phyloP scores from a whole-genome alignment of 768 basidiomycete species.

The Termitomyces titanicus region DNA sequence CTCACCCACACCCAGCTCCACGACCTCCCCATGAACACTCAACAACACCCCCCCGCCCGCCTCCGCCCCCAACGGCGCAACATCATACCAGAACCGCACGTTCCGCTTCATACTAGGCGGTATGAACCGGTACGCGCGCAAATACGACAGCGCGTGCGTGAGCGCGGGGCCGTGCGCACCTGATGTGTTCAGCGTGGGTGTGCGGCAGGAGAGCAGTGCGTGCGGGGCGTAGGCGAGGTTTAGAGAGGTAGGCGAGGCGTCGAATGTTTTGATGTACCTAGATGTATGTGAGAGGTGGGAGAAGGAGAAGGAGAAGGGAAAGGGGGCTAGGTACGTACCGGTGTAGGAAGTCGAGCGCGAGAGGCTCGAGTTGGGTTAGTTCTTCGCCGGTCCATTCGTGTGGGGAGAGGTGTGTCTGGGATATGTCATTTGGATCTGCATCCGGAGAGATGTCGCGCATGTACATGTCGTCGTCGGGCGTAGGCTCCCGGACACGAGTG shows the following conservation, averaged over 20 bases:
- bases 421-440: too few species aligned
- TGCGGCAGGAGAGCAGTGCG: slow-evolving; percentile 23
- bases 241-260: slow-evolving; percentile 21
- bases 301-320: background rate
- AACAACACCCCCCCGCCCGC: slow-evolving; percentile 20
- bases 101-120: background rate
- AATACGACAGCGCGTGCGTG: background rate
- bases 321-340: too few species aligned
- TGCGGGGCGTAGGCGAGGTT: slow-evolving; percentile 23
- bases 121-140: slow-evolving; percentile 20
- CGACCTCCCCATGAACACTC: slow-evolving; percentile 23
- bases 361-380: slow-evolving; percentile 6
- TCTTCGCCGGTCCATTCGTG: slow-evolving; percentile 5
- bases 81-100: slow-evolving; percentile 20
- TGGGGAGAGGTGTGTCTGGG: too few species aligned
- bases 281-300: slow-evolving; percentile 15
- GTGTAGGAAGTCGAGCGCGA: slow-evolving; percentile 12
- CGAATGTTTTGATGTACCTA: slow-evolving; percentile 24
- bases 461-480: too few species aligned
- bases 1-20: slow-evolving; percentile 2
- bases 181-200: background rate
- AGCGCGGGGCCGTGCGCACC: background rate
- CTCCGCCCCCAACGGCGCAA: slow-evolving; percentile 10
- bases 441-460: too few species aligned
- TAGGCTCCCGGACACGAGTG: too few species aligned